Base-by-base conservation (phyloP, 495 filamentous ascomycete species). In the Podospora comata region DNA sequence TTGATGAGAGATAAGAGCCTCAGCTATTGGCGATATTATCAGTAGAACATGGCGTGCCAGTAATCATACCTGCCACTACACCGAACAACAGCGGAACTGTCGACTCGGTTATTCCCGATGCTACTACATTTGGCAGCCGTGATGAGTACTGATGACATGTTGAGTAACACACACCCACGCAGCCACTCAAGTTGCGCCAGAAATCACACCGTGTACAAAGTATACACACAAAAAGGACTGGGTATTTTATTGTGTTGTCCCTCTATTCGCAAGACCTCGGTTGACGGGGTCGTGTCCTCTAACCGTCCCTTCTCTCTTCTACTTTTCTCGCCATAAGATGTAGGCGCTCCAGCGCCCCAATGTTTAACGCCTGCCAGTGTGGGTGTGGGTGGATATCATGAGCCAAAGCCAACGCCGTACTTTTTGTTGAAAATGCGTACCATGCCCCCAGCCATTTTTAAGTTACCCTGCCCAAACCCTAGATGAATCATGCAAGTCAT, bases 391-490 rank as follows among this genome's bases (percentile, higher is more conserved):
- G 75, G 74, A 82, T 83, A 81, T 79, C 79, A 82, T 80, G 75
- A 75, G 76, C 79, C 73, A 80, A 81, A 79, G 77, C 78, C 80
- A 82, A 83, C 80, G 80, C 80, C 81, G 75, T 81, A 76, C 81
- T 83, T 81, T 61, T 83, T 82, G 79, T 82, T 82, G 79, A 80
- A 83, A 83, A 83, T 81, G 72, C 77, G 78, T 82, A 79, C 80
- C 80, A 76, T 79, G 77, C 77, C 79, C 78, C 74, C 72, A 77
- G 74, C 77, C 70, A n/a, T 71, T 81, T 80, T 78, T 76, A 75
- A 75, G 75, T 76, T 74, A 75, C 79, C 76, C 65, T 68, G 72
- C 76, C 78, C 74, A 68, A 72, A 79, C 72, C 76, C 74, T 71
- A 74, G 81, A 75, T 82, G 75, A 81, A 74, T 78, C 73, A 82